phyloP scores from a whole-genome alignment of 805 yeast genomes.

The Ogataea ramenticola region DNA sequence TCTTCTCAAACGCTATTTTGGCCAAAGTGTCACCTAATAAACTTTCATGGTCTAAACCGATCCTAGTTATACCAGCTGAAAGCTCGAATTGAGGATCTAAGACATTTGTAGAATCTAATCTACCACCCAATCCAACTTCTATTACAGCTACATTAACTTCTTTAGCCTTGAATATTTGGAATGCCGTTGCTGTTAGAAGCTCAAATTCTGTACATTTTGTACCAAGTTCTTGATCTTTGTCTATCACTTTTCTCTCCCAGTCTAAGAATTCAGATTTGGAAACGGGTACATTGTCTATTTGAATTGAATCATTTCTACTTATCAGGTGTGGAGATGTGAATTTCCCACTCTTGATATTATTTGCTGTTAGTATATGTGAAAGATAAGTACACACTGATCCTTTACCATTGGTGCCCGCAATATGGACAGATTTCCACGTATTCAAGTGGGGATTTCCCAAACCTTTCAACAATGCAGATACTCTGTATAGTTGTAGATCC shows the following conservation, averaged over 20 bases:
- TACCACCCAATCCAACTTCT: slow-evolving; percentile 95
- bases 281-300: slow-evolving; percentile 55
- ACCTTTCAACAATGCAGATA: slow-evolving; percentile 33
- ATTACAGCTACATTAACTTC: slow-evolving; percentile 68
- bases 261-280: slow-evolving; percentile 35
- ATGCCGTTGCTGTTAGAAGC: slow-evolving; percentile 76
- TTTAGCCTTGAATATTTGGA: slow-evolving; percentile 56
- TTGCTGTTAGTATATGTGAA: slow-evolving; percentile 49
- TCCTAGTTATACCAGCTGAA: slow-evolving; percentile 72
- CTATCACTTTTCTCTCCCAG: slow-evolving; percentile 35
- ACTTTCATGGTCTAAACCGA: slow-evolving; percentile 79
- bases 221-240: slow-evolving; percentile 28
- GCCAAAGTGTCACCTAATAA: slow-evolving; percentile 61
- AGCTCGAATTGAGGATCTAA: slow-evolving; percentile 28
- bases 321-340: slow-evolving; percentile 88
- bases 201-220: slow-evolving; percentile 87
- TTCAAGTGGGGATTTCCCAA: slow-evolving; percentile 65
- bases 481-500: slow-evolving; percentile 51
- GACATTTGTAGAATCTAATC: slow-evolving; percentile 84
- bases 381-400: slow-evolving; percentile 88
- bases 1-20: slow-evolving; percentile 72
- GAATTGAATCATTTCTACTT: slow-evolving; percentile 66
- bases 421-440: slow-evolving; percentile 62
- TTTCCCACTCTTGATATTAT: slow-evolving; percentile 54
- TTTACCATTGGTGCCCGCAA: slow-evolving; percentile 96